These are phyloP conservation scores for Elsinoe necatrix DNA, from an alignment of 2,329 filamentous ascomycete genomes.

Conservation along the genomic window DNA sequence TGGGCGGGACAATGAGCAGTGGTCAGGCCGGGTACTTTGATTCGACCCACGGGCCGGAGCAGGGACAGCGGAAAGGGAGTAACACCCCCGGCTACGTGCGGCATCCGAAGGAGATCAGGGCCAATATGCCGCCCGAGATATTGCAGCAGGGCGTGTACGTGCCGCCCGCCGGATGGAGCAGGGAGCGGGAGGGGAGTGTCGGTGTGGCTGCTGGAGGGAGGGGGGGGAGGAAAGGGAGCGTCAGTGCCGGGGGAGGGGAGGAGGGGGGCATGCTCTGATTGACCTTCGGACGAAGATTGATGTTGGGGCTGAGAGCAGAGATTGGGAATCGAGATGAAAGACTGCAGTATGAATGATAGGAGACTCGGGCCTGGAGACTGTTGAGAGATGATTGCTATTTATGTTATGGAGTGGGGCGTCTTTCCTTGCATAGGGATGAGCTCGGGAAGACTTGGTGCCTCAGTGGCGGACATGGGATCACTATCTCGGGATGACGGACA, in stretches of 20 bases:
- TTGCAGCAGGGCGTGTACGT: constrained; percentile 37
- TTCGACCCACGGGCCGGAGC: background rate
- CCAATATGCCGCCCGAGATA: constrained; percentile 42
- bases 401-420: background rate
- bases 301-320: no score
- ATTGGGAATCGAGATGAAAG: no score
- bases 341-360: no score
- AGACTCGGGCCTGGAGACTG: no score
- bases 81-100: constrained; percentile 19
- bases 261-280: constrained; percentile 6
- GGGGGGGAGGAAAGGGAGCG: background rate
- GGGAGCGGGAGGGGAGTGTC: constrained; percentile 2
- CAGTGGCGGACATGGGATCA: background rate
- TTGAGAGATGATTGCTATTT: background rate
- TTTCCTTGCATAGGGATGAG: background rate
- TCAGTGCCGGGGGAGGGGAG: background rate
- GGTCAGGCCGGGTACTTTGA: background rate
- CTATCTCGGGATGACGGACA: background rate
- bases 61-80: background rate
- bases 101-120: constrained; percentile 40
- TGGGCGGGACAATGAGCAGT: constrained; percentile 16
- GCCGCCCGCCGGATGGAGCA: constrained; percentile 8
- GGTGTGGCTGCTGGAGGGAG: background rate
- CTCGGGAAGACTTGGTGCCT: constrained; percentile 5
- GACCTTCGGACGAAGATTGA: no score